Evolutionary conservation across 1,284 basidiomycete species (phyloP), one percentile per base, ranked within the genome.

Genomic region (Apiotrichum mycotoxinovorans): DNA sequence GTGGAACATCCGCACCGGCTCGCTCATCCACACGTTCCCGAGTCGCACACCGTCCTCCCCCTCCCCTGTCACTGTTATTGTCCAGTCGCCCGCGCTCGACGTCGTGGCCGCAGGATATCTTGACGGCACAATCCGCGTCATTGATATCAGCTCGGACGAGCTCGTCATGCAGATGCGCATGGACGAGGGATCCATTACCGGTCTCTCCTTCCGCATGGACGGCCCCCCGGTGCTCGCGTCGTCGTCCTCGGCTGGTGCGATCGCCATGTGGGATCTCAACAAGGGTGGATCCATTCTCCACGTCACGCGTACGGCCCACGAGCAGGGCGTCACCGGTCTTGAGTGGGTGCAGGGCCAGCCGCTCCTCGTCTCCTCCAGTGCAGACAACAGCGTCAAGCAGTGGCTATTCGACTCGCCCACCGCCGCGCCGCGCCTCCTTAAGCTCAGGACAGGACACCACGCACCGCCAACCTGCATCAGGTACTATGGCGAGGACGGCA

Each of bases 301-400:
- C 71, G 83, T 93, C 65, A 78, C 92, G 34, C 83, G 87, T 45
- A 89, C 87, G 38, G 92, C 92, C 10, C 93, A 97, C 69, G 90
- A 94, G 63, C 85, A 87, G 35, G 82, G 85, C 7, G 84, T 96
- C 22, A 85, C 85, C 38, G 83, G 87, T 0, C 75, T 94, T 10
- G 86, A 94, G 69, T 97, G 91, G 90, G 83, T 96, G 15, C 85
- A 89, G 4, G 89, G 91, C 4, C 93, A 97, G 69, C 90, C 92
- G 8, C 78, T 97, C 20, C 79, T 97, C 51, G 82, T 96, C 58
- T 91, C 86, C 46, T 90, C 89, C 0, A 89, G 91, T 22, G 88
- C 87, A 63, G 93, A 97, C 74, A 97, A 97, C 70, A 91, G 89
- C 68, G 83, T 97, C 58, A 95, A 95, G 91, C 93, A 98, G 90